Conservation (phyloP, 2,329 filamentous ascomycete genomes). For the Paraconiothyrium sp. region DNA sequence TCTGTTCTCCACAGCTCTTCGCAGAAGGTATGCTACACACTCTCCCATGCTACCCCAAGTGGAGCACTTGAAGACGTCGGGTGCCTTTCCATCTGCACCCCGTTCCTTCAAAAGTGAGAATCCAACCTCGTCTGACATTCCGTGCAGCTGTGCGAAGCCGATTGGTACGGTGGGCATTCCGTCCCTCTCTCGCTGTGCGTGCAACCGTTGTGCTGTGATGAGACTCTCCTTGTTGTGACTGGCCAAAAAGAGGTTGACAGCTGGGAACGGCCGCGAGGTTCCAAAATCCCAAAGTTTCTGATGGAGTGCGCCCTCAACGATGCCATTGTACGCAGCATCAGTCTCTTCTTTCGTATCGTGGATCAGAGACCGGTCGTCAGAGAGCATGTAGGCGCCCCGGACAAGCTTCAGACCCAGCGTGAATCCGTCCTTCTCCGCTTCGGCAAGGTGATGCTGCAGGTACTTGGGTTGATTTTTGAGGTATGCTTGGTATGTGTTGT, state of each 20-base stretch:
- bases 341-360: slow-evolving; percentile 65
- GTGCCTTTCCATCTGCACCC: slow-evolving; percentile 43
- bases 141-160: slow-evolving; percentile 84
- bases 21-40: slow-evolving; percentile 78
- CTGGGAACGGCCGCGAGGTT: slow-evolving; percentile 43
- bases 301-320: slow-evolving; percentile 65
- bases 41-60: slow-evolving; percentile 70
- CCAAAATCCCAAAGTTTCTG: slow-evolving; percentile 39
- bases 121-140: slow-evolving; percentile 95
- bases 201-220: slow-evolving; percentile 59
- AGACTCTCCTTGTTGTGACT: slow-evolving; percentile 84
- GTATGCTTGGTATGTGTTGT: slow-evolving; percentile 70
- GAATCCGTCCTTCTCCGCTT: slow-evolving; percentile 59
- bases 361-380: slow-evolving; percentile 61
- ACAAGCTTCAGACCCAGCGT: slow-evolving; percentile 67
- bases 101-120: slow-evolving; percentile 51
- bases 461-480: slow-evolving; percentile 58
- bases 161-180: slow-evolving; percentile 60
- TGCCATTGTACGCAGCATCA: slow-evolving; percentile 71
- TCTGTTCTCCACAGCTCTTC: slow-evolving; percentile 67
- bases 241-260: slow-evolving; percentile 74
- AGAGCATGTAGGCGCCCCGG: slow-evolving; percentile 65
- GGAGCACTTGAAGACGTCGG: slow-evolving; percentile 65
- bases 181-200: slow-evolving; percentile 46
- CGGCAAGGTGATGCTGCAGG: slow-evolving; percentile 57